Evolutionary conservation across 495 filamentous ascomycete species (phyloP).

Genomic region (Paragyromitra xinjiangensis): DNA sequence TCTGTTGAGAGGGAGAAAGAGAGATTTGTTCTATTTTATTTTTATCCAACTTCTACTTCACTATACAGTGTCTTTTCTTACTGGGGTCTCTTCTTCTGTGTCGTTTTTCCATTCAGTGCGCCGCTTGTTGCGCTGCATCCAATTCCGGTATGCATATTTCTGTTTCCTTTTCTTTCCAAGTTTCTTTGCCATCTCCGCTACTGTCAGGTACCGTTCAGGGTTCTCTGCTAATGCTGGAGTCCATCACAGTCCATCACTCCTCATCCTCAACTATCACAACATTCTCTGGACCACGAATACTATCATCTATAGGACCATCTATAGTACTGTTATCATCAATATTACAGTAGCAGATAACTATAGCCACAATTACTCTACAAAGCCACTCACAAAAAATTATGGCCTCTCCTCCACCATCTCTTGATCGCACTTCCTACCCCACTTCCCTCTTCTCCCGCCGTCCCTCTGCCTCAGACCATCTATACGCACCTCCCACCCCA

Average conservation of each 20-base stretch:
- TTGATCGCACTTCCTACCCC: slow-evolving; percentile 4
- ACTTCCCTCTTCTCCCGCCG: slow-evolving; percentile 30
- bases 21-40: no score
- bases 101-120: not conserved
- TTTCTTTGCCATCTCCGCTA: not conserved
- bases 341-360: slow-evolving; percentile 12
- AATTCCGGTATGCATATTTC: not conserved
- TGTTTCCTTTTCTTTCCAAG: not conserved
- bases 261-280: not conserved
- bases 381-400: not conserved
- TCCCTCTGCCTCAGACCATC: slow-evolving; percentile 19
- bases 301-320: not conserved
- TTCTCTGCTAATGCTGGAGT: slow-evolving; percentile 11
- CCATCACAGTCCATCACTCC: slow-evolving; percentile 36
- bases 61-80: slow-evolving; percentile 18
- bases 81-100: not conserved
- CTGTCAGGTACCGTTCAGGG: not conserved
- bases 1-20: not conserved
- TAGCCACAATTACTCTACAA: not conserved
- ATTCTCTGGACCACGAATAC: slow-evolving; percentile 11
- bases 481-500: slow-evolving; percentile 44
- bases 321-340: not conserved
- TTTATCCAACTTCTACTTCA: slow-evolving; percentile 28
- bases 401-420: slow-evolving; percentile 31
- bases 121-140: not conserved